Base-by-base conservation (phyloP, 2,329 filamentous ascomycete genomes). In the Ophiocordyceps unilateralis region DNA sequence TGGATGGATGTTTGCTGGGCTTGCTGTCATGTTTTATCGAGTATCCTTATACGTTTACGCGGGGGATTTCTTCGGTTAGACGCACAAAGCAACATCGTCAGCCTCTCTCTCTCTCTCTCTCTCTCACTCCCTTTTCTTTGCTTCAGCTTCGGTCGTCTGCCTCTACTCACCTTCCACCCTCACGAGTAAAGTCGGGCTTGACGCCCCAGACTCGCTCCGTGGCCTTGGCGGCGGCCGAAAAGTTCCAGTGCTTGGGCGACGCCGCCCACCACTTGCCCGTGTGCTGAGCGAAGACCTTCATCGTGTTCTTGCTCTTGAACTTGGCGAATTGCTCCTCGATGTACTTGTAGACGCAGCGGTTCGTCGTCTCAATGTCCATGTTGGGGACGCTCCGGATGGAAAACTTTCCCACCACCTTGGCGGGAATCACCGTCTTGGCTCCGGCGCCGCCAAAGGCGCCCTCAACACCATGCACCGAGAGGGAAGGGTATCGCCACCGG, bases 251-350 rank as follows among this genome's bases (percentile, higher is more conserved):
- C 67, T 93, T 91, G 24, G 91, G 89, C 58, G 83, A 88, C 40
- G 93, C 87, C 40, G 93, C 87, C 91, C 91, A 98, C 91, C 91
- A 98, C 67, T 95, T 95, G 53, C 91, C 91, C 46, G 79, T 81
- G 69, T 98, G 91, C 64, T 89, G 80, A 45, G 88, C 72, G 58
- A 72, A 78, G 43, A 87, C 79, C 54, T 84, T 83, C 57, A 93
- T 64, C 15, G 72, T 87, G 70, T 98, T 98, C 74, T 98, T 98
- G 64, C 82, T 91, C 50, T 77, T 76, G 28, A 96, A 73, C 65
- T 87, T 86, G 53, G 82, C 80, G 61, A 93, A 95, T 51, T 83
- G 78, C 50, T 83, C 78, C 57, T 89, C 74, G 49, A 96, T 73
- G 61, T 88, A 83, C 61, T 83, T 80, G 67, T 78, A 83, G 38